Percentiles rank a stretch among this genome's conserved stretches.
Evolutionary conservation across 2,329 filamentous ascomycete species (phyloP).

Genomic region (Calonectria naviculata): DNA sequence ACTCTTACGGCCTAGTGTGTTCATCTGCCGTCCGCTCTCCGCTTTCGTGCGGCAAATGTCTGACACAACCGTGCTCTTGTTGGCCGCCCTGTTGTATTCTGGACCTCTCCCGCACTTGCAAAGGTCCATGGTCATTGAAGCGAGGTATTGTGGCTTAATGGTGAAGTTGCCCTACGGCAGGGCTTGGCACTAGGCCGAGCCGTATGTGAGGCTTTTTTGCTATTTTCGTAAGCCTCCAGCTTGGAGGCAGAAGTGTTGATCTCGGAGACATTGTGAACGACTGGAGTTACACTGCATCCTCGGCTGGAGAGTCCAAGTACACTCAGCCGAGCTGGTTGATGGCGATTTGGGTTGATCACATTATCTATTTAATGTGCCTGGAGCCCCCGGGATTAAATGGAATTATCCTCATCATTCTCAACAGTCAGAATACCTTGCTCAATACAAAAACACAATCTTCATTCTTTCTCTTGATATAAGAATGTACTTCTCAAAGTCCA

Average conservation of each 20-base stretch:
- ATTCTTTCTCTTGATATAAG: background rate
- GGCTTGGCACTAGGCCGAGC: background rate
- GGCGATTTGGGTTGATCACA: background rate
- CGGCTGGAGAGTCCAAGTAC: background rate
- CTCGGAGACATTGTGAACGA: background rate
- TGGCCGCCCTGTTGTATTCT: constrained; percentile 9
- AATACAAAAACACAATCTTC: background rate
- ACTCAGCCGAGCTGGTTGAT: no score
- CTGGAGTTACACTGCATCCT: background rate
- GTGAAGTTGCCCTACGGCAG: constrained; percentile 16
- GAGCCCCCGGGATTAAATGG: background rate
- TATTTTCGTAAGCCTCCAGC: constrained; percentile 19
- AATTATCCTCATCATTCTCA: background rate
- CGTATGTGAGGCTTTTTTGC: background rate
- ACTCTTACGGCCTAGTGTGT: background rate
- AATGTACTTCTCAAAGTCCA: constrained; percentile 38
- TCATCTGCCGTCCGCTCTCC: constrained; percentile 11
- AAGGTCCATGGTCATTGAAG: background rate
- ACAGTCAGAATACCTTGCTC: background rate
- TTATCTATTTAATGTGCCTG: background rate
- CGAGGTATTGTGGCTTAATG: background rate
- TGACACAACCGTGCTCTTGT: background rate
- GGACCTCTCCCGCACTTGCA: background rate
- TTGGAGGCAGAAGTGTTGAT: background rate
- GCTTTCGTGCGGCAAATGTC: background rate